Conservation (phyloP, 225 moss, liverwort and hornwort genomes). For the Neckera pumila region DNA sequence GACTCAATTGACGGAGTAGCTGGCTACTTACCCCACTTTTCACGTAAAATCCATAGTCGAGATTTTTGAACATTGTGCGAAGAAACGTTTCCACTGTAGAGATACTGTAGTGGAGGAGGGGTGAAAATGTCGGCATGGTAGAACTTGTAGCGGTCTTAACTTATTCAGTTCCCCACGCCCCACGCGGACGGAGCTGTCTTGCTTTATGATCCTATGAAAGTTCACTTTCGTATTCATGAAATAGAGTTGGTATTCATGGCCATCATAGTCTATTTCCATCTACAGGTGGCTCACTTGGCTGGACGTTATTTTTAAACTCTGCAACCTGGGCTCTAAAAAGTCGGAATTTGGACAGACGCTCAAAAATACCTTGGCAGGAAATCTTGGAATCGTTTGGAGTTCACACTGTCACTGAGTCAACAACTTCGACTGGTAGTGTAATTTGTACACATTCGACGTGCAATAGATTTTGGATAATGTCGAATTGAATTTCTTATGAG, state of each 20-base stretch:
- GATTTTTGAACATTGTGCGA: background rate
- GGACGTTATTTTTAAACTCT: background rate
- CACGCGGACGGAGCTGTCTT: background rate
- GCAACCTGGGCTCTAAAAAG: background rate
- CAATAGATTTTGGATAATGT: background rate
- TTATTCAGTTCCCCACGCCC: background rate
- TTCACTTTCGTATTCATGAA: background rate
- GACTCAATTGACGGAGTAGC: background rate
- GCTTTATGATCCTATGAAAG: background rate
- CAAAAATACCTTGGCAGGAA: too few relatives aligned
- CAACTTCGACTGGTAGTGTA: background rate
- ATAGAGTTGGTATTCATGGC: background rate
- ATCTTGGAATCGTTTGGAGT: background rate
- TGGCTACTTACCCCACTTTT: too few relatives aligned
- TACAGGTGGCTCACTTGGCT: background rate
- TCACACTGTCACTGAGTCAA: background rate
- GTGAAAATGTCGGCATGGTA: background rate
- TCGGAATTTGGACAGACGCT: background rate
- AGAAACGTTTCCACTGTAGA: too few relatives aligned
- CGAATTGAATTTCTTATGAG: background rate
- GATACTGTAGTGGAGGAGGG: too few relatives aligned
- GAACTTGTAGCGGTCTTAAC: background rate
- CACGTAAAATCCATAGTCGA: background rate
- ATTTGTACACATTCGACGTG: too few relatives aligned
- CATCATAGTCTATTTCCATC: background rate